These are phyloP conservation scores for Theobroma cacao DNA, from an alignment of 345 rosid species.

Conservation along the genomic window DNA sequence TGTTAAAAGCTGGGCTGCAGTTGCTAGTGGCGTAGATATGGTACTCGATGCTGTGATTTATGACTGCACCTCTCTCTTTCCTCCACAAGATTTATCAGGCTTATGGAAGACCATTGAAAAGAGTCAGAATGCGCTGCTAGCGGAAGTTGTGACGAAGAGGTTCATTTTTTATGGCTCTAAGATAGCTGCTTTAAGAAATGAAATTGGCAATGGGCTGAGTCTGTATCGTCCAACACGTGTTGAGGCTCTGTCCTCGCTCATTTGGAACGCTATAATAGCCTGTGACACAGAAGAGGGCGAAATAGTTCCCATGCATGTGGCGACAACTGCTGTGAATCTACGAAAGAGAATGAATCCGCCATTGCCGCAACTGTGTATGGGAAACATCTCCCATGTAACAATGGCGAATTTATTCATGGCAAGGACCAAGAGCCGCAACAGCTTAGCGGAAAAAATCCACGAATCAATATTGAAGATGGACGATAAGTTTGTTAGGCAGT, in stretches of 20 bases:
- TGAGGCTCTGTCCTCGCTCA: slow-evolving; percentile 17
- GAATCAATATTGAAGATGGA: slow-evolving; percentile 7
- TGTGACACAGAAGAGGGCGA: background rate
- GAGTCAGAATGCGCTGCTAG: background rate
- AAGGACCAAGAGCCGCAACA: background rate
- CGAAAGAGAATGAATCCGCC: slow-evolving; percentile 24
- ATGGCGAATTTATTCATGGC: slow-evolving; percentile 8
- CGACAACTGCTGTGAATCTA: slow-evolving; percentile 8
- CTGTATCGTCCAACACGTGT: background rate
- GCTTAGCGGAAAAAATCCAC: slow-evolving; percentile 8
- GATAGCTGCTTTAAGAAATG: background rate
- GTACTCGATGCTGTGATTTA: background rate
- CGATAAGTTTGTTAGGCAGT: slow-evolving; percentile 7
- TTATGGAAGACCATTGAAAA: background rate
- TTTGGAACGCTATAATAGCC: slow-evolving; percentile 22
- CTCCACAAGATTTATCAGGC: background rate
- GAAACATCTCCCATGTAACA: slow-evolving; percentile 20
- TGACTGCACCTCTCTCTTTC: background rate
- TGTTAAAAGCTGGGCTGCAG: slow-evolving; percentile 11
- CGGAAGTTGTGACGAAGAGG: background rate
- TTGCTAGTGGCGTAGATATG: background rate
- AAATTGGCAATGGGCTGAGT: background rate
- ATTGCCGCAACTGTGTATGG: slow-evolving; percentile 10
- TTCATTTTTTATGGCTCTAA: background rate
- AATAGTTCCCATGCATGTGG: background rate